Conservation (phyloP, 768 basidiomycete genomes). For the Tricholoma bakamatsutake region DNA sequence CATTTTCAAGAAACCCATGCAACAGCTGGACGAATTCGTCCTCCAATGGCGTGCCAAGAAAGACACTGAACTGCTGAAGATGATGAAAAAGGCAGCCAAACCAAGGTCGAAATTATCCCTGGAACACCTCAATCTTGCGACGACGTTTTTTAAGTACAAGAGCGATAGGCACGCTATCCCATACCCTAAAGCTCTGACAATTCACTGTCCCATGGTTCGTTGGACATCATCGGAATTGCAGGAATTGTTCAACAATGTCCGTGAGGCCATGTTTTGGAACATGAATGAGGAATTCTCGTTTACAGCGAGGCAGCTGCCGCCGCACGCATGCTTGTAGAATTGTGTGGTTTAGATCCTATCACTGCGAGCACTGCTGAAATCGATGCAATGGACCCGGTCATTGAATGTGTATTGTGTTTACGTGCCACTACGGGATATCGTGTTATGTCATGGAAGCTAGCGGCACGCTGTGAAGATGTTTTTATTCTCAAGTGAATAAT, state of each 20-base stretch:
- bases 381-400: neutral
- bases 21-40: neutral
- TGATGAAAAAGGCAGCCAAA: neutral
- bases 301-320: neutral
- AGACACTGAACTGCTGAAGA: neutral
- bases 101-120: neutral
- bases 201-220: neutral
- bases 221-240: neutral
- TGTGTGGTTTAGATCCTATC: neutral
- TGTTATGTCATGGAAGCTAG: neutral
- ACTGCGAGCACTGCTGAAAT: neutral
- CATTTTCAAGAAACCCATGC: neutral
- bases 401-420: neutral
- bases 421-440: neutral
- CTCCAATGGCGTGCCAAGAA: neutral
- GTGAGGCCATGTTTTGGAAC: neutral
- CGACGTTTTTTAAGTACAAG: neutral
- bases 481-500: neutral
- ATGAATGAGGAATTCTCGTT: neutral
- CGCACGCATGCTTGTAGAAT: neutral
- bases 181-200: neutral
- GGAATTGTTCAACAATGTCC: neutral
- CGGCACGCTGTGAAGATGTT: neutral
- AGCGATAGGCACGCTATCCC: neutral
- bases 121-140: neutral